Conservation (phyloP, 345 rosid species). For the Microthlaspi erraticum region DNA sequence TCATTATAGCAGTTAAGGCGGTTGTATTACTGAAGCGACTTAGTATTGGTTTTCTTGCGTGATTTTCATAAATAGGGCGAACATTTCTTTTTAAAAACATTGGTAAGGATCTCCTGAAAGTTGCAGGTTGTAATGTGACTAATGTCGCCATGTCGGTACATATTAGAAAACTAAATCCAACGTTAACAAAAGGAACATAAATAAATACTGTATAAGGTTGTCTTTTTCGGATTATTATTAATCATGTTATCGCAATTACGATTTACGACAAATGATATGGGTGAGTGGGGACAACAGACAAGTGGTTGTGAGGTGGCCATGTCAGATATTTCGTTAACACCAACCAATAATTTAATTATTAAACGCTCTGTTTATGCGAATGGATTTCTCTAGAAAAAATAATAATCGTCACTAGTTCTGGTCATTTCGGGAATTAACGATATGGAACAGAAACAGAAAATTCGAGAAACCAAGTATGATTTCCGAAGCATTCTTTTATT, state of each 20-base stretch:
- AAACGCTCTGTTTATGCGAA: not conserved
- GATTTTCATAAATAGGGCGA: not conserved
- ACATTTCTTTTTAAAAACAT: not conserved
- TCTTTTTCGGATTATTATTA: conserved; percentile 19
- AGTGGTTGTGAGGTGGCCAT: conserved; percentile 39
- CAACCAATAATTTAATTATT: not conserved
- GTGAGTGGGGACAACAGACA: conserved; percentile 18
- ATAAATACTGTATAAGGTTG: not conserved
- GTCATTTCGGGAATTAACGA: too few species aligned
- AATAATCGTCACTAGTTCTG: not conserved
- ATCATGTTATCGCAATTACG: conserved; percentile 16
- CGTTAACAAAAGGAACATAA: not conserved
- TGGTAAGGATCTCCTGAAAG: not conserved
- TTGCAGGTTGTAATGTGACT: not conserved
- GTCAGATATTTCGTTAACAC: conserved; percentile 28
- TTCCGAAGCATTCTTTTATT: too few species aligned
- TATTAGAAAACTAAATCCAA: not conserved
- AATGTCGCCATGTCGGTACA: not conserved
- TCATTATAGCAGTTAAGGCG: not conserved
- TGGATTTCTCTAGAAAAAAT: not conserved
- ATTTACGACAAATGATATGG: conserved; percentile 15
- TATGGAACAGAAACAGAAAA: too few species aligned
- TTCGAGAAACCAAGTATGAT: too few species aligned
- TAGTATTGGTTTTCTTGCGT: not conserved
- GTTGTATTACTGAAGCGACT: not conserved